Base-by-base conservation (phyloP, 2,329 filamentous ascomycete genomes). In the Aureobasidium zeae region DNA sequence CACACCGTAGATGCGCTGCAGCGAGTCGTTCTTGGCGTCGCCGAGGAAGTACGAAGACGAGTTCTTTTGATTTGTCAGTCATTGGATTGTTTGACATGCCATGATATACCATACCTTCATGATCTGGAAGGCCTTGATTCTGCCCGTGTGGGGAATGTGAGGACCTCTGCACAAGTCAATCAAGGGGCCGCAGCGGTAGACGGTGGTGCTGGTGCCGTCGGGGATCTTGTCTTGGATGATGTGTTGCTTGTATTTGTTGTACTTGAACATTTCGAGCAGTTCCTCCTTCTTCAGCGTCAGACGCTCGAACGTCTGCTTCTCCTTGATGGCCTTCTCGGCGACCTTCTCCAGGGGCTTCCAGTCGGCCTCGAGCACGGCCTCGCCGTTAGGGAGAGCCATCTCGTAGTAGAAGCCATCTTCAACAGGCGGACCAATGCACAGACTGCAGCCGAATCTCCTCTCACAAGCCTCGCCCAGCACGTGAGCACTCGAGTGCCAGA, bases 241-340 rank as follows among this genome's bases (percentile, higher is more conserved):
- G 64, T 95, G 85, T 62, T 94, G 80, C 76, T 98, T 96, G 73
- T 94, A 96, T 63, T 91, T 91, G 74, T 93, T 95, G 73, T 94
- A 93, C 55, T 80, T 78, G 71, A 96, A 96, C 85, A 96, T 94
- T 62, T 94, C 86, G 41, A 91, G 76, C 38, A 96, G 74, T 53
- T 96, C 81, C 44, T 89, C 83, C 68, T 96, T 96, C 52, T 83
- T 83, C 59, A 95, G 76, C 51, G 83, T 83, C 35, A 96, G 71
- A 48, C 91, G 80, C 70, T 95, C 84, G 61, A 96, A 96, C 39
- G 81, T 81, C 66, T 96, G 89, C 73, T 93, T 94, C 67, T 95
- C 88, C 72, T 95, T 95, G 65, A 94, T 85, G 51, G 91, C 87
- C 60, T 80, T 83, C 57, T 75, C 72, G 21, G 88, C 85, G 51